Base-by-base conservation (phyloP, 1,284 basidiomycete genomes). In the Macrocybe sp. region DNA sequence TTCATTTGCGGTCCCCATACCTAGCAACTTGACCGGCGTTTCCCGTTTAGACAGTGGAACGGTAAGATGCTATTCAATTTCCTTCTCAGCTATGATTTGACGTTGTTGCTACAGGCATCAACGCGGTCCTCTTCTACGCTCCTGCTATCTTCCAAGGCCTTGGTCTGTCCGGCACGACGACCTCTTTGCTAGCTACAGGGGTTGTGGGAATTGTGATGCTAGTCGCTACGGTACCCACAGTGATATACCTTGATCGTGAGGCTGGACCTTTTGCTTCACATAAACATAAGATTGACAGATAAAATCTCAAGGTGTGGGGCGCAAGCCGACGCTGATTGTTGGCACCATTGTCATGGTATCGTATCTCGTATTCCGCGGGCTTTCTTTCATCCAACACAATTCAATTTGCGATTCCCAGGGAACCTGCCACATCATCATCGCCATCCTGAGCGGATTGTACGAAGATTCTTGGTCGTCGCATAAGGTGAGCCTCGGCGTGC, bases 171-270 rank as follows among this genome's bases (percentile, higher is more conserved):
- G 49, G 48, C 8, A 55, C 48, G 31, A 50, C 53, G 3, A 45
- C 52, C 3, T 55, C 53, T 14, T 45, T 55, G 10, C 37, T 55
- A 29, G 53, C 53, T 32, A 55, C 52, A 9, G 53, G 53, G 7
- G 53, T 55, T n/a, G 53, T 55, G 4, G 53, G 53, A 14, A 44
- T 55, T 4, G 50, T 55, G 41, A 55, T 55, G 52, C 50, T 55
- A 22, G 31, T 55, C 11, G 52, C 52, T 11, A 50, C 53, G 4
- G 41, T 55, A 4, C 45, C 52, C 2, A 53, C 22, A 22, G 22
- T 22, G 22, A 22, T 22, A 22, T 22, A 22, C 22, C 22, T 22
- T 4, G 22, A 22, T 22, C 22, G 22, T 22, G 22, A 22, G 22
- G 22, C 22, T 22, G 22, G 22, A 22, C 22, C 22, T 22, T 22